Base-by-base conservation (phyloP, 805 yeast genomes). In the Priceomyces castillae region DNA sequence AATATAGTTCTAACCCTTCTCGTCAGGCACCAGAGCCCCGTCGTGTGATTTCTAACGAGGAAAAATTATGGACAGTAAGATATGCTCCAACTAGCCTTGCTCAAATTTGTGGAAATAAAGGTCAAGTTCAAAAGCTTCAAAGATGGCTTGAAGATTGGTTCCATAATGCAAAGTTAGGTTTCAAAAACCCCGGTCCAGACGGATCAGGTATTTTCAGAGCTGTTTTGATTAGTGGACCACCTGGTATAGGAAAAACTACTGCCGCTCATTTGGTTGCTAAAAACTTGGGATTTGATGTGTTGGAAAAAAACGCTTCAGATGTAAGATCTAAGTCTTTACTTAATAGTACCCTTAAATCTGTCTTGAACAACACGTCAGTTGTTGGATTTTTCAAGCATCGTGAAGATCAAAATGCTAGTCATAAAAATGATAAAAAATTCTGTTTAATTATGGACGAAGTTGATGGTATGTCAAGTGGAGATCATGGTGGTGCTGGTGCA, bases 381-480 rank as follows among this genome's bases (percentile, higher is more conserved):
- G 79, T 80, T 41, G 96, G 97, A 0, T 88, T 70, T 58, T 84
- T 88, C 66, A 64, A 64, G 50, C 69, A 76, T 42, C 54, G 63
- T 16, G 57, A 62, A 23, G 65, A 62, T 17, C 54, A 53, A 7
- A 57, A 61, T 40, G 47, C 34, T 48, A 48, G 41, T 43, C 50
- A 25, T 18, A 54, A 31, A 2, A 76, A 79, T 51, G 71, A 76
- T 38, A 74, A 77, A 41, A 82, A 78, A 47, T 82, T 92, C 53
- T 88, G 90, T 43, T 73, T 94, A 37, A 85, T 94, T 49, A 90
- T 94, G 98, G 99, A 94, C 67, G 99, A 94, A 69, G 98, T 94
- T 23, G 99, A 94, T 63, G 99, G 99, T 53, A 94, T 94, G 98
- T 88, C 96, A 33, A 90, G 95, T 58, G 99, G 99, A 50, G 99